These are phyloP conservation scores for Apocynum venetum DNA, from an alignment of 257 asterid species.

Conservation along the genomic window DNA sequence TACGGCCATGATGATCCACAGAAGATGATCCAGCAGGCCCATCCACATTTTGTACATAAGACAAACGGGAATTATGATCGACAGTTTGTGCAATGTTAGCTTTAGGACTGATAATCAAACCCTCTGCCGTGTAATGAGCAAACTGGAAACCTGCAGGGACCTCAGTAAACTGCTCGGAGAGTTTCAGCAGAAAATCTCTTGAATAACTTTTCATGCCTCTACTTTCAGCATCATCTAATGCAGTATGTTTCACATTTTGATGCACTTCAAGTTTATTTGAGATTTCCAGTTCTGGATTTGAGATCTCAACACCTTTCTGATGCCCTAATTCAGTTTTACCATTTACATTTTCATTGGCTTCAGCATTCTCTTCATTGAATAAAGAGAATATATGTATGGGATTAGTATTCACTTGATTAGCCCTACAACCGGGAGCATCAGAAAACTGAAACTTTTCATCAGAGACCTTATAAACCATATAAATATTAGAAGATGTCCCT, in stretches of 20 bases:
- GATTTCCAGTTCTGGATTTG: constrained; percentile 56
- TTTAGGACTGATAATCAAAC: background rate
- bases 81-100: constrained; percentile 6
- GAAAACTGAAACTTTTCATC: constrained; percentile 46
- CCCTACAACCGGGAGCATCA: background rate
- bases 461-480: constrained; percentile 77
- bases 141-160: constrained; percentile 62
- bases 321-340: constrained; percentile 74
- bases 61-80: constrained; percentile 1
- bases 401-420: background rate
- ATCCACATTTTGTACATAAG: constrained; percentile 48
- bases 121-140: constrained; percentile 40
- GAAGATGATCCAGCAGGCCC: constrained; percentile 27
- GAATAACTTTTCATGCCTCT: constrained; percentile 60
- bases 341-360: constrained; percentile 23
- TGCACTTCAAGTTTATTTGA: constrained; percentile 25
- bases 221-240: background rate
- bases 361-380: background rate
- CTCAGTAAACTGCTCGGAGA: constrained; percentile 52
- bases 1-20: background rate
- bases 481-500: constrained; percentile 70
- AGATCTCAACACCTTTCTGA: constrained; percentile 87
- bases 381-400: constrained; percentile 12
- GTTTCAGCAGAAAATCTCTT: constrained; percentile 76
- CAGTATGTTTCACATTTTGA: constrained; percentile 22